Base-by-base conservation (phyloP, 1,139 yeast species). In the Schizosaccharomyces versatilis region DNA sequence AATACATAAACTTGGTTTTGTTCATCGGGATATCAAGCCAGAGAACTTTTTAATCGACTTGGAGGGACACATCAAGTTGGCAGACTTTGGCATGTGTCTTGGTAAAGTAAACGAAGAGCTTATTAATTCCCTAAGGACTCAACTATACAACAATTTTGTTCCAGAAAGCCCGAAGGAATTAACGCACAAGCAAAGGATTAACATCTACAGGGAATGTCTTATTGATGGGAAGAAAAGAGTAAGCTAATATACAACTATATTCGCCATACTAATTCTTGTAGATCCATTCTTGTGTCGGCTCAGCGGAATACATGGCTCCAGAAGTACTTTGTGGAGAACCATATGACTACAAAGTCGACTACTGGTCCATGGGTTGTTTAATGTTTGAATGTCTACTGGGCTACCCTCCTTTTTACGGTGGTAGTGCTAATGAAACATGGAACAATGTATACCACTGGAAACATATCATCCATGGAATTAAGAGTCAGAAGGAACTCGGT, bases 261-360 rank as follows among this genome's bases (percentile, higher is more conserved):
- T 9, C 12, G 24, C 19, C 3, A 19, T 48, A 49, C 36, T 9
- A 49, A 7, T 1, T 7, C 5, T 24, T 3, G 1, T 39, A 49
- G 52, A 38, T 98, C 17, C 84, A 85, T 63, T 85, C 96, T 1
- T 85, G 90, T 61, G 99, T 93, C 12, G 99, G 99, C 0, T 84
- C 95, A 6, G 98, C 99, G 1, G 99, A 93, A 67, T 93, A 93
- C 67, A 93, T 93, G 99, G 98, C 99, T 1, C 74, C 93, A 55
- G 99, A 93, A 67, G 97, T 93, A 6, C 76, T 93, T 59, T 94
- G 85, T 67, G 98, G 98, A 8, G 81, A 82, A 63, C 80, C 81
- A 59, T 93, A 93, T 67, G 95, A 93, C 66, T 88, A 81, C 66
- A 88, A 98, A 19, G 94, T 93, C 59, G 99, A 93, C 71, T 93